Conservation (phyloP, 495 filamentous ascomycete species). For the Xylaria intraflava region DNA sequence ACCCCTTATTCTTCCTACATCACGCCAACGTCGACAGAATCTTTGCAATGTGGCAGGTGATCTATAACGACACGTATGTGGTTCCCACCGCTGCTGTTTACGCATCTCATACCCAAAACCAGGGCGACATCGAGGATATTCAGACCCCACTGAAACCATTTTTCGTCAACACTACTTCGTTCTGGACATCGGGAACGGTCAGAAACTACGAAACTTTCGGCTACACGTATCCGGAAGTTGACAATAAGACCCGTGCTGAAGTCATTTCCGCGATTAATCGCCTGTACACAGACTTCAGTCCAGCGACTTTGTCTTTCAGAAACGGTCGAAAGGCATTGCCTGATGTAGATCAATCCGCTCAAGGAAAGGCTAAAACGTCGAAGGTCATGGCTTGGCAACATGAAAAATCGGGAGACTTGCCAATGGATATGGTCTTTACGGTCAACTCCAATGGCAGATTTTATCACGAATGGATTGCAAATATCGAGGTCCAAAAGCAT, state of each 20-base stretch:
- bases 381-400: slow-evolving; percentile 19
- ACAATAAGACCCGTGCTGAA: slow-evolving; percentile 22
- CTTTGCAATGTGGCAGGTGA: slow-evolving; percentile 65
- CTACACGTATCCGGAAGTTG: slow-evolving; percentile 58
- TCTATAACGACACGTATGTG: slow-evolving; percentile 55
- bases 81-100: slow-evolving; percentile 38
- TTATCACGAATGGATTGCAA: slow-evolving; percentile 56
- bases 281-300: slow-evolving; percentile 45
- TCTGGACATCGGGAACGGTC: slow-evolving; percentile 44
- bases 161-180: slow-evolving; percentile 34
- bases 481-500: slow-evolving; percentile 50
- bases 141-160: slow-evolving; percentile 43
- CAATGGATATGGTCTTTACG: slow-evolving; percentile 6
- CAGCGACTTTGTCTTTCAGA: slow-evolving; percentile 28
- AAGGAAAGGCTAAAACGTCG: neutral
- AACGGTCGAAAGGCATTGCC: neutral
- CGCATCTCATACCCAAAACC: slow-evolving; percentile 46
- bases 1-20: slow-evolving; percentile 70
- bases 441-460: slow-evolving; percentile 23
- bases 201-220: slow-evolving; percentile 42
- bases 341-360: neutral
- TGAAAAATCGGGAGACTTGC: slow-evolving; percentile 8
- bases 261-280: slow-evolving; percentile 45
- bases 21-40: slow-evolving; percentile 59
- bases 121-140: slow-evolving; percentile 34